Base-by-base conservation (phyloP, 805 yeast species). In the Clavispora vitiphila region DNA sequence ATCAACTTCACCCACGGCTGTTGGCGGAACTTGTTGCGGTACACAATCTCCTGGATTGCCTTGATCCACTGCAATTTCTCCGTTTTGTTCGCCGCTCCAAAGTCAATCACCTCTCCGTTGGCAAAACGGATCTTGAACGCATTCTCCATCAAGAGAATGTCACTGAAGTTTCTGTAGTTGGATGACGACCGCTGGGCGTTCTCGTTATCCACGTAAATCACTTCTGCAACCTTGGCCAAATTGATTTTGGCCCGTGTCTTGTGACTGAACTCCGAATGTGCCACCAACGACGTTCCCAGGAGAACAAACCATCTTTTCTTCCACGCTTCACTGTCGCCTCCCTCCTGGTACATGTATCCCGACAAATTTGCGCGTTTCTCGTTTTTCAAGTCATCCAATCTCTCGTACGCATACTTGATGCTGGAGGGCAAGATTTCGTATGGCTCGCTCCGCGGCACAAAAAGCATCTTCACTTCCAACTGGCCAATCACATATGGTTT, bases 281-380 rank as follows among this genome's bases (percentile, higher is more conserved):
- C 96, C 40, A 81, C 71, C 50, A 90, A 66, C 26, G 80, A 77
- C 8, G 80, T 74, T 0, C 91, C 95, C 35, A 75, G 68, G n/a
- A 90, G 68, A 49, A 76, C 81, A 66, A 83, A 88, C 64, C 63
- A 86, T 43, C 97, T 72, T 49, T 84, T 77, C 51, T 85, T 78
- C 80, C 90, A 78, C 22, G 72, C 67, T 12, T 72, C 76, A 51
- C 93, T 77, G 64, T 90, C 98, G 8, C 97, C 97, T 15, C 98
- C 98, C 55, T 83, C 87, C 64, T 90, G 98, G 53, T 80, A 78
- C 65, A 91, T 65, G 54, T 69, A 81, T 0, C 97, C 97, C 56
- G 84, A 83, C 54, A 67, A 65, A 2, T 37, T 34, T 15, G 53
- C 35, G 8, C 49, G 37, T 7, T 51, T 37, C 41, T 67, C 72